These are phyloP conservation scores for Vanderwaltozyma polyspora DNA, from an alignment of 805 yeast genomes.

Conservation along the genomic window DNA sequence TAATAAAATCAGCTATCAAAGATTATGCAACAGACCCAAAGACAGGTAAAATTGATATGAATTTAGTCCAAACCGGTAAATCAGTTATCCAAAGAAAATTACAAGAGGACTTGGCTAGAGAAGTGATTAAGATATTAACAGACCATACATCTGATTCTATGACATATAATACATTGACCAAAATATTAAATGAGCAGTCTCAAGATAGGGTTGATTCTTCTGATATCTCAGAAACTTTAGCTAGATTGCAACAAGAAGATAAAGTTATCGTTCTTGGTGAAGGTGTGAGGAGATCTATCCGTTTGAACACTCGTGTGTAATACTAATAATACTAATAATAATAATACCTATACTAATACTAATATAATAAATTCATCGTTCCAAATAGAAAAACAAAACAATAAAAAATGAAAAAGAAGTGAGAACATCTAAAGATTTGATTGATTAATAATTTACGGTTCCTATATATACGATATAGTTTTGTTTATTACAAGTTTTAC, in stretches of 20 bases:
- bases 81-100: constrained; percentile 73
- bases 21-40: constrained; percentile 97
- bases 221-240: constrained; percentile 58
- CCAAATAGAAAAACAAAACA: too few species aligned
- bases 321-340: background rate
- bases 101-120: constrained; percentile 61
- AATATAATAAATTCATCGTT: too few species aligned
- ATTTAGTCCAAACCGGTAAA: constrained; percentile 90
- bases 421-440: too few species aligned
- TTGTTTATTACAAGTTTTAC: too few species aligned
- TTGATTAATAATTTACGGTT: too few species aligned
- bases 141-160: constrained; percentile 38
- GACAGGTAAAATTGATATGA: constrained; percentile 96
- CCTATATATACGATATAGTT: too few species aligned
- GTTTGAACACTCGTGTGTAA: constrained; percentile 24
- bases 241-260: constrained; percentile 61
- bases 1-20: constrained; percentile 87
- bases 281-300: constrained; percentile 53
- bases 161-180: constrained; percentile 46
- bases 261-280: constrained; percentile 60
- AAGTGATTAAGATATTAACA: constrained; percentile 44
- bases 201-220: constrained; percentile 56
- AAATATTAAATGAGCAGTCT: constrained; percentile 47
- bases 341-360: too few species aligned
- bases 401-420: too few species aligned